phyloP scores from a whole-genome alignment of 2,329 filamentous ascomycete species.

The Cadophora malorum region DNA sequence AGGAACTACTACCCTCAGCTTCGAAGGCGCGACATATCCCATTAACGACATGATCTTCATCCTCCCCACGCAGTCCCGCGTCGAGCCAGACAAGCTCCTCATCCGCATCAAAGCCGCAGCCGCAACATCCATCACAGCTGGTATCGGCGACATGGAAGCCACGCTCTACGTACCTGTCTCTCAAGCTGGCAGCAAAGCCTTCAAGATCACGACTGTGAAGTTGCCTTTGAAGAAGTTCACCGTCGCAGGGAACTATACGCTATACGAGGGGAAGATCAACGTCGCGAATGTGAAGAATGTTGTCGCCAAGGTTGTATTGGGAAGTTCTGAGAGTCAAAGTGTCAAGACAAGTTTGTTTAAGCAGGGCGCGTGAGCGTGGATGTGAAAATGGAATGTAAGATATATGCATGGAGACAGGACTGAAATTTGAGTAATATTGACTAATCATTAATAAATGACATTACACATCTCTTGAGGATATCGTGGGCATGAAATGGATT shows the following conservation, averaged over 20 bases:
- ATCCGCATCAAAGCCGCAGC: slow-evolving; percentile 27
- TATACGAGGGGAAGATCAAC: slow-evolving; percentile 20
- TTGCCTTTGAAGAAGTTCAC: slow-evolving; percentile 19
- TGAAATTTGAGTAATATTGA: not conserved
- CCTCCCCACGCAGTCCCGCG: slow-evolving; percentile 24
- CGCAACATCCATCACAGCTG: slow-evolving; percentile 21
- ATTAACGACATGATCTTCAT: slow-evolving; percentile 33
- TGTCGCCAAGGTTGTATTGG: slow-evolving; percentile 28
- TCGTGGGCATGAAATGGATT: too few relatives aligned
- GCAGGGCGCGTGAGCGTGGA: not conserved
- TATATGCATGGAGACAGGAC: not conserved
- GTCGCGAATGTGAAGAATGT: slow-evolving; percentile 21
- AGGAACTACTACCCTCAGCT: slow-evolving; percentile 24
- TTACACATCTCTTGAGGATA: not conserved
- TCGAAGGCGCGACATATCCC: slow-evolving; percentile 21
- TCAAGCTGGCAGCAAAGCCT: slow-evolving; percentile 18
- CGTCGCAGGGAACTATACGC: slow-evolving; percentile 27
- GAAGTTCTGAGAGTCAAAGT: slow-evolving; percentile 24
- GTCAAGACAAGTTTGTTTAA: slow-evolving; percentile 26
- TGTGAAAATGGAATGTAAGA: not conserved
- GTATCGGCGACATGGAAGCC: slow-evolving; percentile 22
- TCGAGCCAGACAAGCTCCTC: not conserved
- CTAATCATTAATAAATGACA: not conserved
- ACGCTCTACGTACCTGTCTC: slow-evolving; percentile 26
- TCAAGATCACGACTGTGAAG: slow-evolving; percentile 22